These are phyloP conservation scores for Umbilicaria muhlenbergii DNA, from an alignment of 495 filamentous ascomycete genomes.

Conservation along the genomic window DNA sequence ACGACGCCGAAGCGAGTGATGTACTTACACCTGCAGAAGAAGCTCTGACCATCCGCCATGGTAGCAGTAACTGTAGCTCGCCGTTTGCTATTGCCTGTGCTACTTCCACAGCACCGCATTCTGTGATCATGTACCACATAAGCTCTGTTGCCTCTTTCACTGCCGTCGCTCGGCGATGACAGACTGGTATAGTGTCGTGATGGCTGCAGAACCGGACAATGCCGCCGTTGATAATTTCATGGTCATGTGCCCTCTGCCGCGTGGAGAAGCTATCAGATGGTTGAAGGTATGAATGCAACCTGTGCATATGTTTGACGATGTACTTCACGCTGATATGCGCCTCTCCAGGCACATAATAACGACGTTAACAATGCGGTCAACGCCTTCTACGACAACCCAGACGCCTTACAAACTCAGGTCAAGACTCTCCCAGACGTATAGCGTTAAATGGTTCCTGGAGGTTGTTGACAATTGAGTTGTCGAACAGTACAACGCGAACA, in stretches of 20 bases:
- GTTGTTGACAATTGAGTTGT: too few relatives aligned
- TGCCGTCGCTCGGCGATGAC: too few relatives aligned
- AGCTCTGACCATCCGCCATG: too few relatives aligned
- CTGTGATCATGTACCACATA: too few relatives aligned
- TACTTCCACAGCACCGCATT: too few relatives aligned
- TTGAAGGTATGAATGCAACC: slow-evolving; percentile 21
- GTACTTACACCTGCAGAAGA: too few relatives aligned
- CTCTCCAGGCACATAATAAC: slow-evolving; percentile 28
- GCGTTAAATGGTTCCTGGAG: not conserved
- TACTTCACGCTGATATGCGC: not conserved
- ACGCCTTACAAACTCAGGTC: slow-evolving; percentile 23
- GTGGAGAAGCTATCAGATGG: slow-evolving; percentile 30
- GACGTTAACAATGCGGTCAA: slow-evolving; percentile 35
- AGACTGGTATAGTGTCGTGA: slow-evolving; percentile 1
- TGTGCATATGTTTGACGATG: not conserved
- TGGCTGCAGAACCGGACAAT: slow-evolving; percentile 30
- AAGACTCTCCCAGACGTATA: slow-evolving; percentile 1
- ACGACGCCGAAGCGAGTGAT: too few relatives aligned
- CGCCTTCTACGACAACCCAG: slow-evolving; percentile 35
- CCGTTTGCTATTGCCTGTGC: too few relatives aligned
- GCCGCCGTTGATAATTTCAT: slow-evolving; percentile 31
- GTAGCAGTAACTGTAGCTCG: too few relatives aligned
- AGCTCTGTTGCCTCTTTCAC: too few relatives aligned
- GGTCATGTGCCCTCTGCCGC: slow-evolving; percentile 28
- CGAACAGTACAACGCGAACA: slow-evolving; percentile 1